Base-by-base conservation (phyloP, 257 asterid genomes). In the Solanum peruvianum region DNA sequence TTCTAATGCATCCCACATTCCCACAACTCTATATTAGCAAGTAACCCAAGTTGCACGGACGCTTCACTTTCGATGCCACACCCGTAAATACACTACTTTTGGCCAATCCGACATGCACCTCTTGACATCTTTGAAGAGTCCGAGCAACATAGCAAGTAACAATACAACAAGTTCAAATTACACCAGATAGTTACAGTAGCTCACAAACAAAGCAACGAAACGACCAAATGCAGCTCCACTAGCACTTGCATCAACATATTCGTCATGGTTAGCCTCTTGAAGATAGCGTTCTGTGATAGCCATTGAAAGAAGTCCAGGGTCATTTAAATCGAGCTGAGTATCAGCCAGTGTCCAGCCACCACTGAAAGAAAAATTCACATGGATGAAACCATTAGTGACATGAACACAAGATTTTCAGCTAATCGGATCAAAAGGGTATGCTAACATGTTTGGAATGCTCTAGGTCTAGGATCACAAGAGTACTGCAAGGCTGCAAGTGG, bases 191-290 rank as follows among this genome's bases (percentile, higher is more conserved):
- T 29, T 45, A 49, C 41, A 86, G 42, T 72, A 64, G 80, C 90
- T 76, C 88, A 92, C 94, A 72, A 92, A 88, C 56, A 90, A 88
- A 86, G 92, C 92, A 87, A 86, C 90, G 76, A 91, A 90, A 8
- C 89, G 91, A 49, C 89, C 89, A 88, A 92, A 92, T 86, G 91
- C 94, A 81, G 94, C 92, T 86, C 94, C 92, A 81, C 91, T 92
- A 69, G 93, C 89, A 89, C 39, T 91, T 85, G 89, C 84, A 85
- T 88, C 91, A 42, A 88, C 82, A 86, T 90, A 89, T 33, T 92
- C 93, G 85, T 89, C 93, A 89, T 88, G 88, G 29, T 92, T 91
- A 29, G 92, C 87, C 18, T 90, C 94, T 29, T 90, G 88, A 85
- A 92, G 87, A 67, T 80, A 93, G 47, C 86, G 87, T 83, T 92